Evolutionary conservation across 1,284 basidiomycete genomes (phyloP), one percentile per base, ranked within the genome.

Genomic region (Austroboletus novae-zelandiae): DNA sequence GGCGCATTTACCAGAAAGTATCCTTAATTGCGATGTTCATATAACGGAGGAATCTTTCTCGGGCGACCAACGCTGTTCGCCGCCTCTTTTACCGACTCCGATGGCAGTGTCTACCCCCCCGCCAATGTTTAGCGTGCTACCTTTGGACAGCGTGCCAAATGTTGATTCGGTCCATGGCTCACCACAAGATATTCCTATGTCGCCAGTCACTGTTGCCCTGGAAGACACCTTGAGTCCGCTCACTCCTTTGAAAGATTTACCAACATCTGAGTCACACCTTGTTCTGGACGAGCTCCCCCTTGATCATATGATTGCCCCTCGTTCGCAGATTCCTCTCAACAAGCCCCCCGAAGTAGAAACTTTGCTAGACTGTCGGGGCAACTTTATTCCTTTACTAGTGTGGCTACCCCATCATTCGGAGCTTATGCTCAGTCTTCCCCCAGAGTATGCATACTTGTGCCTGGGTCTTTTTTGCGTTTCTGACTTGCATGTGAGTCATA

Each of bases 401-500:
- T 69, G 68, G 58, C 47, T 54, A 11, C 55, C 62, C 4, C 54
- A 20, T 13, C 43, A 54, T 40, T 67, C 54, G 2, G 34, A 14
- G 7, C 56, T 70, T 13, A 43, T 44, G 15, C 58, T 60, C 1
- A 43, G 41, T 10, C 48, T 65, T 10, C 37, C 54, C 5, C 23
- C 50, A 18, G 67, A 69, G 46, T 65, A 61, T 48, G 56, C 54
- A 35, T 70, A 57, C 50, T 39, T 40, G 40, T 69, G 60, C 42
- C 54, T 66, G 56, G 68, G 68, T 2, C 45, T 63, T 11, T 67
- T 70, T 48, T 68, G 69, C 36, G 45, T 70, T 41, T 57, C 64
- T 23, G 47, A 58, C 29, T 40, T 68, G 15, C 52, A 34, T 15
- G 68, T 67, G 47, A 57, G 67, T 57, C 9, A 27, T 40, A 34